A percentile compares a stretch with the other conserved stretches of the same genome.
Conservation (phyloP, 192 early-diverging fungal species). For the Linnemannia schmuckeri region DNA sequence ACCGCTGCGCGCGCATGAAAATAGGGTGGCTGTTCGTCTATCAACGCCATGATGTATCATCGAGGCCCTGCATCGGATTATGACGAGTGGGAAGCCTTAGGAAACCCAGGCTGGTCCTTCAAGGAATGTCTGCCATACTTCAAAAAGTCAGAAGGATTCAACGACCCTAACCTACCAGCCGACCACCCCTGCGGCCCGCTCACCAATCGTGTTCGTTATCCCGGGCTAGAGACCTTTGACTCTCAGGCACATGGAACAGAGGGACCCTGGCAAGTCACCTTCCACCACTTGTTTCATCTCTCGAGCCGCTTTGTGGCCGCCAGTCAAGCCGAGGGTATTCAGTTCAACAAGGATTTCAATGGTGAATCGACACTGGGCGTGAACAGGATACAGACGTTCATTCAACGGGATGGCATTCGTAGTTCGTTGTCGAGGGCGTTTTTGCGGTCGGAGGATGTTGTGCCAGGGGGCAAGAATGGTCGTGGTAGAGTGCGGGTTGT, state of each 20-base stretch:
- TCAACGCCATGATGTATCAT: conserved; percentile 32
- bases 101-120: conserved; percentile 22
- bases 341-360: conserved; percentile 44
- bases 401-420: conserved; percentile 40
- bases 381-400: conserved; percentile 37
- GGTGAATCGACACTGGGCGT: conserved; percentile 39
- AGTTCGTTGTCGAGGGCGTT: conserved; percentile 50
- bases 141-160: conserved; percentile 36
- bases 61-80: conserved; percentile 25
- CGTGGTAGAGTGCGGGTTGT: conserved; percentile 41
- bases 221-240: conserved; percentile 30
- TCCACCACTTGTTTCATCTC: conserved; percentile 16
- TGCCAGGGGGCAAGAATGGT: conserved; percentile 19
- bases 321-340: conserved; percentile 24
- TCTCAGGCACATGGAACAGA: conserved; percentile 36
- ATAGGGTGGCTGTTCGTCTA: conserved; percentile 13
- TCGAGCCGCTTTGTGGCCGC: conserved; percentile 28
- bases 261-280: conserved; percentile 46
- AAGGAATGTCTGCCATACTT: conserved; percentile 12
- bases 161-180: conserved; percentile 27
- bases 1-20: too few relatives aligned
- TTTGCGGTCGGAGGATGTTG: conserved; percentile 17
- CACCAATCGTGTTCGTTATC: conserved; percentile 22
- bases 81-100: conserved; percentile 14
- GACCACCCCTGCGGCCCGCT: conserved; percentile 10